Conservation (phyloP, 805 yeast species). For the Saccharomycopsis sp. region DNA sequence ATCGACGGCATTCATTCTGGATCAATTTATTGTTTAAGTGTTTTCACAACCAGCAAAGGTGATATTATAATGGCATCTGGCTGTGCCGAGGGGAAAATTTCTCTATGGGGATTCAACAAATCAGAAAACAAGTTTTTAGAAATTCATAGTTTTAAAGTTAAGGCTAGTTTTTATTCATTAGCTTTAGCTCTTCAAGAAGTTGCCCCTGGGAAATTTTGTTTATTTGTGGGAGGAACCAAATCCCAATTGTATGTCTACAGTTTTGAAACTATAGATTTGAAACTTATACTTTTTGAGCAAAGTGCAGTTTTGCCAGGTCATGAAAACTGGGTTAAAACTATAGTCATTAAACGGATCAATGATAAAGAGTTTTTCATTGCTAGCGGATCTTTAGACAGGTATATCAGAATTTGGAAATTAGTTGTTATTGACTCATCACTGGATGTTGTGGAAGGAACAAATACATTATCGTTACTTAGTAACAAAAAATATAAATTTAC, state of each 20-base stretch:
- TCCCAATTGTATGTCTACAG: constrained; percentile 43
- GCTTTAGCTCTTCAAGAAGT: constrained; percentile 17
- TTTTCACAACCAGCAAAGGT: constrained; percentile 21
- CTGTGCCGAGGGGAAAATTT: constrained; percentile 48
- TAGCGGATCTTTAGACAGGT: constrained; percentile 86
- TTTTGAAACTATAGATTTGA: constrained; percentile 21
- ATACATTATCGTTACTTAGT: constrained; percentile 44
- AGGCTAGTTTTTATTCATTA: constrained; percentile 41
- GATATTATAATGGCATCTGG: constrained; percentile 41
- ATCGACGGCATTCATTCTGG: constrained; percentile 32
- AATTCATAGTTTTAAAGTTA: constrained; percentile 22
- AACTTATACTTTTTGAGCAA: constrained; percentile 23
- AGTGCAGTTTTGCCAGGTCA: constrained; percentile 70
- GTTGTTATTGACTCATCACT: constrained; percentile 39
- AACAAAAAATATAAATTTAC: constrained; percentile 64
- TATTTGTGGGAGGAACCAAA: constrained; percentile 70
- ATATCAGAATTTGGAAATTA: constrained; percentile 83
- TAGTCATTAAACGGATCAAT: constrained; percentile 44
- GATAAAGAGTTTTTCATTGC: constrained; percentile 59
- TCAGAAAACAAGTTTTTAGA: constrained; percentile 19
- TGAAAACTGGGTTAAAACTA: constrained; percentile 88
- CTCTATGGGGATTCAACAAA: constrained; percentile 36
- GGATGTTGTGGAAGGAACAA: constrained; percentile 27
- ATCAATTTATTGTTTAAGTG: constrained; percentile 47
- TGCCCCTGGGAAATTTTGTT: constrained; percentile 27